phyloP scores from a whole-genome alignment of 345 rosid genomes.

The Pelargonium nanum region DNA sequence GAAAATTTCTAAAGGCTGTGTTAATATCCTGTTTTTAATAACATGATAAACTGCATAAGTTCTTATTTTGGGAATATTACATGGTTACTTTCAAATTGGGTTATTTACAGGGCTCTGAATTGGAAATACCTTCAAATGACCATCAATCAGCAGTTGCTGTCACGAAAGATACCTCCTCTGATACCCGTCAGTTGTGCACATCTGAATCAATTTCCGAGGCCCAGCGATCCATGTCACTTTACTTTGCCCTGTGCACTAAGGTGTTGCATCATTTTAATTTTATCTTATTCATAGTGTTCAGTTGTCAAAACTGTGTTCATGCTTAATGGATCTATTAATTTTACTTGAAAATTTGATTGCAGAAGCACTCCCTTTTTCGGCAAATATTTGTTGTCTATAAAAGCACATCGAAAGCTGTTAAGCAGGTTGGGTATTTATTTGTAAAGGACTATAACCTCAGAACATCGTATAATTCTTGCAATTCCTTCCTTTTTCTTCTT shows the following conservation, averaged over 20 bases:
- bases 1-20: neutral
- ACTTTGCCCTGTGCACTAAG: conserved; percentile 97
- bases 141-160: conserved; percentile 22
- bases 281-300: neutral
- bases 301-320: neutral
- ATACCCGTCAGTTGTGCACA: conserved; percentile 29
- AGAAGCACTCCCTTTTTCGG: conserved; percentile 86
- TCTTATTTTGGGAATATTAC: neutral
- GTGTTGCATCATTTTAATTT: conserved; percentile 23
- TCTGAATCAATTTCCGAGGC: conserved; percentile 42
- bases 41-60: neutral
- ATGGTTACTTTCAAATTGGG: neutral
- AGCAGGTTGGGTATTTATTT: conserved; percentile 50
- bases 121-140: conserved; percentile 39
- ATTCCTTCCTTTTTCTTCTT: conserved; percentile 3
- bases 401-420: conserved; percentile 54
- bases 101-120: conserved; percentile 36
- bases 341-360: conserved; percentile 26
- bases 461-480: conserved; percentile 6
- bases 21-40: neutral
- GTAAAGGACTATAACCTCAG: conserved; percentile 1
- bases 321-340: neutral
- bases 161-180: conserved; percentile 35
- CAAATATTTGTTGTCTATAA: conserved; percentile 61
- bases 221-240: conserved; percentile 81